These are phyloP conservation scores for Aphanomyces stellatus DNA, from an alignment of 352 stramenopile species.

Conservation along the genomic window DNA sequence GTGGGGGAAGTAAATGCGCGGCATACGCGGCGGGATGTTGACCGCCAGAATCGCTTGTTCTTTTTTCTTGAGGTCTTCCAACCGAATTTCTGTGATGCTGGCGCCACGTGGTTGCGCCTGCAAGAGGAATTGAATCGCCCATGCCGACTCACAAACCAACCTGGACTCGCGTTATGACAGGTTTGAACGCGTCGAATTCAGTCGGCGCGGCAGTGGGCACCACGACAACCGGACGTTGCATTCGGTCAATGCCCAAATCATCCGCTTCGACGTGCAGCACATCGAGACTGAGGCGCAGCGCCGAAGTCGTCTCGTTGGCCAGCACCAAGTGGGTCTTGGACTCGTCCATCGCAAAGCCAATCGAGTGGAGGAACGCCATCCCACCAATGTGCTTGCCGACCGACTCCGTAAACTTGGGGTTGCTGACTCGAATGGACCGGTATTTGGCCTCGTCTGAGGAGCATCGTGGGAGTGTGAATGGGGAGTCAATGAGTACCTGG, in stretches of 20 bases:
- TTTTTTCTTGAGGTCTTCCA: conserved; percentile 68
- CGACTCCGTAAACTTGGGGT: conserved; percentile 58
- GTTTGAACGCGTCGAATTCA: conserved; percentile 72
- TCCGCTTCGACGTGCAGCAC: conserved; percentile 68
- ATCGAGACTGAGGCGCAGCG: conserved; percentile 42
- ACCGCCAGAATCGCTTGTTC: conserved; percentile 54
- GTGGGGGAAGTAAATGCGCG: conserved; percentile 36
- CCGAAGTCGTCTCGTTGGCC: conserved; percentile 22
- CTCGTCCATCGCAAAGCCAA: conserved; percentile 49
- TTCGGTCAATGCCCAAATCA: conserved; percentile 49
- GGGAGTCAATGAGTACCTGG: conserved; percentile 33
- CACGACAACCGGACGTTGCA: conserved; percentile 39
- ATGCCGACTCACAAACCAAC: conserved; percentile 22
- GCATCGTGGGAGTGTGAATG: too few species aligned
- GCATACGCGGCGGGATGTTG: conserved; percentile 59
- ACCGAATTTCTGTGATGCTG: conserved; percentile 66
- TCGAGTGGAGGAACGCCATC: conserved; percentile 54
- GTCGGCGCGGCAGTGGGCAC: conserved; percentile 29
- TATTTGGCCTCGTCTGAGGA: conserved; percentile 68
- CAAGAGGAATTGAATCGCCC: conserved; percentile 12
- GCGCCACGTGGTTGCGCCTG: conserved; percentile 72
- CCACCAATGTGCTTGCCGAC: conserved; percentile 59
- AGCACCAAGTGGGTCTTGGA: conserved; percentile 47
- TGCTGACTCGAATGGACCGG: conserved; percentile 70
- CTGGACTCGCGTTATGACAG: conserved; percentile 77